Base-by-base conservation (phyloP, 2,329 filamentous ascomycete species). In the Madurella mycetomatis region DNA sequence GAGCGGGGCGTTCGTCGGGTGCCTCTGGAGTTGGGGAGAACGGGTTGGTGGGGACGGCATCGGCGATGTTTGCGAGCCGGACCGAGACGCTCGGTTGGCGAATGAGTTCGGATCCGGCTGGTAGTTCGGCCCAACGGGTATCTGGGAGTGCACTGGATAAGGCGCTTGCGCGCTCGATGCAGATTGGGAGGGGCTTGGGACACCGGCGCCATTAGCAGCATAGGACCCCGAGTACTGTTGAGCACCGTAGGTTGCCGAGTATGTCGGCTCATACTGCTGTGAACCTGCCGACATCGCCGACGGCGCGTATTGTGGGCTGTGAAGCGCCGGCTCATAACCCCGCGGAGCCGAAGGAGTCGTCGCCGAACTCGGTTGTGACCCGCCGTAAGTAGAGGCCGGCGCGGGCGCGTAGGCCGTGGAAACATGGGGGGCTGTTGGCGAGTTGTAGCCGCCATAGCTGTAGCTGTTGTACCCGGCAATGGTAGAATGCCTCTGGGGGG, bases 1-100 rank as follows among this genome's bases (percentile, higher is more conserved):
- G 45, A 85, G 69, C 41, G 82, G 77, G 52, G 82, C 76, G 66
- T 84, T 78, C 15, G 82, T 85, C 1, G 82, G 82, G 54, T 84
- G 79, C 49, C 81, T 74, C 55, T 76, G 73, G 11, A 83, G 65
- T n/a, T 77, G 73, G 2, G 75, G 69, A 5, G 76, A 73, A 43
- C 70, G 72, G 15, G 65, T 59, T 2, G 71, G 72, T 3, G 78
- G 73, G 1, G 78, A 78, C 7, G 74, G 70, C 32, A 73, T 54
- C 5, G 76, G 73, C 2, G 80, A 81, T 0, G 72, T 66, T 34
- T 76, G 75, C 2, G 81, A 82, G 56, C 74, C 75, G 8, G 80
- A 78, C 31, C 79, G 73, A 11, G 73, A 73, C 1, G 69, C 65
- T 17, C 76, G 70, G 61, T 65, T 75, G 49, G 74, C 69, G 55